phyloP scores from a whole-genome alignment of 108 stramenopile species.

The Conticribra weissflogii region DNA sequence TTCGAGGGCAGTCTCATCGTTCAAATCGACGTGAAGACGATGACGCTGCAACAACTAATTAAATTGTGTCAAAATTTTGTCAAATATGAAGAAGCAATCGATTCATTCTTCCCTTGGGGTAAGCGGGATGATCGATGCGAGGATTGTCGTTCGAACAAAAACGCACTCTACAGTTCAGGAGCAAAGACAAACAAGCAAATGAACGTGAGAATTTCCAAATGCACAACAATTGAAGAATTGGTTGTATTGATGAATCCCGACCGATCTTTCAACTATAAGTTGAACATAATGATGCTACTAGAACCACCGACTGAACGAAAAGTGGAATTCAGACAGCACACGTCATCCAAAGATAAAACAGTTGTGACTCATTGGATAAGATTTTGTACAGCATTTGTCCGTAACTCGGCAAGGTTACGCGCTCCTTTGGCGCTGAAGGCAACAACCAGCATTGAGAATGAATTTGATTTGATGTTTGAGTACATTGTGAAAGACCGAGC shows the following conservation, averaged over 20 bases:
- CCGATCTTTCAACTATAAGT: conserved; percentile 65
- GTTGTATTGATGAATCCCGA: conserved; percentile 46
- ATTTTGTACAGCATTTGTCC: conserved; percentile 49
- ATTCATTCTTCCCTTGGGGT: conserved; percentile 58
- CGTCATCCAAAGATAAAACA: conserved; percentile 50
- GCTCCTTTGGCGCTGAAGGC: conserved; percentile 37
- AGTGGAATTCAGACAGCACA: conserved; percentile 72
- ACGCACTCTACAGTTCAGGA: conserved; percentile 17
- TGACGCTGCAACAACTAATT: conserved; percentile 44
- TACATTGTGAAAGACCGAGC: conserved; percentile 63
- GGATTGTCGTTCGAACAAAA: conserved; percentile 54
- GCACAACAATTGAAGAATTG: conserved; percentile 33
- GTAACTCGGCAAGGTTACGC: conserved; percentile 37
- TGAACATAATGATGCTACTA: conserved; percentile 38
- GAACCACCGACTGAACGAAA: neutral
- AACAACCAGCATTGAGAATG: conserved; percentile 36
- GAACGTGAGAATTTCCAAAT: conserved; percentile 36
- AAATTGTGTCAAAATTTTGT: conserved; percentile 71
- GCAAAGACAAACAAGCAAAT: conserved; percentile 39
- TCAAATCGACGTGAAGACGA: conserved; percentile 52
- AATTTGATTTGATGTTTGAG: conserved; percentile 62
- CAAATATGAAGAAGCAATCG: conserved; percentile 70
- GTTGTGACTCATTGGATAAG: conserved; percentile 62
- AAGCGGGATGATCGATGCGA: conserved; percentile 30
- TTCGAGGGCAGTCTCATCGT: conserved; percentile 58